A percentile compares a stretch with the other conserved stretches of the same genome.
Conservation (phyloP, 495 filamentous ascomycete species). For the Zalerion maritima region DNA sequence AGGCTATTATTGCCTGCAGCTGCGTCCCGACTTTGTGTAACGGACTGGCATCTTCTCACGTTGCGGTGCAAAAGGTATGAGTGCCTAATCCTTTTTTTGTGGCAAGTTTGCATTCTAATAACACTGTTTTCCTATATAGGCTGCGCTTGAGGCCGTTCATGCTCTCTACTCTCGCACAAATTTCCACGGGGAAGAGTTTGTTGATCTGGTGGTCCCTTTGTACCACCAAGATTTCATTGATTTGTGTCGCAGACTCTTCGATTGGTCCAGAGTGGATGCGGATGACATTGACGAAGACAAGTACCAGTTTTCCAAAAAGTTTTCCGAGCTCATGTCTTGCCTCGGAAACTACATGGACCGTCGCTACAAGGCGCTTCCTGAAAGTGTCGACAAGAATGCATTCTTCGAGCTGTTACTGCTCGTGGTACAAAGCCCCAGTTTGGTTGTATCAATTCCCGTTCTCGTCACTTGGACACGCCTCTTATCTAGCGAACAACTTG, state of each 20-base stretch:
- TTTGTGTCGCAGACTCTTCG: constrained; percentile 60
- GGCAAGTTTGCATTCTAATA: constrained; percentile 7
- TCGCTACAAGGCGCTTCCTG: constrained; percentile 45
- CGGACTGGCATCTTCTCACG: constrained; percentile 56
- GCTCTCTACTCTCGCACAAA: constrained; percentile 60
- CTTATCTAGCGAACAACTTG: constrained; percentile 49
- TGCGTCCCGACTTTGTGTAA: constrained; percentile 59
- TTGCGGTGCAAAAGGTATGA: constrained; percentile 60
- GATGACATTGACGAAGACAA: constrained; percentile 76
- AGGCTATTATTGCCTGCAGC: constrained; percentile 53
- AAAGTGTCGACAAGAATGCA: constrained; percentile 50
- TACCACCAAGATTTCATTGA: constrained; percentile 53
- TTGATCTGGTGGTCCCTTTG: constrained; percentile 63
- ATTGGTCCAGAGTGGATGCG: constrained; percentile 69
- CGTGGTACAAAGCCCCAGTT: constrained; percentile 70
- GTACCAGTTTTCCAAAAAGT: constrained; percentile 82
- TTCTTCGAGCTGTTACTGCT: constrained; percentile 68
- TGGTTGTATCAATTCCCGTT: constrained; percentile 82
- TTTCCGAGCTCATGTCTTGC: constrained; percentile 84
- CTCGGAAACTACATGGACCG: constrained; percentile 72
- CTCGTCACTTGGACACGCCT: constrained; percentile 82
- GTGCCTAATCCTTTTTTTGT: background rate
- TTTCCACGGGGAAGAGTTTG: constrained; percentile 66
- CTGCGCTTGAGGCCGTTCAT: constrained; percentile 71
- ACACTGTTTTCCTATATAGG: constrained; percentile 31